Evolutionary conservation across 129 eudicot genomes (phyloP), one percentile per base, ranked within the genome.

Genomic region (Ambrosia trifida): DNA sequence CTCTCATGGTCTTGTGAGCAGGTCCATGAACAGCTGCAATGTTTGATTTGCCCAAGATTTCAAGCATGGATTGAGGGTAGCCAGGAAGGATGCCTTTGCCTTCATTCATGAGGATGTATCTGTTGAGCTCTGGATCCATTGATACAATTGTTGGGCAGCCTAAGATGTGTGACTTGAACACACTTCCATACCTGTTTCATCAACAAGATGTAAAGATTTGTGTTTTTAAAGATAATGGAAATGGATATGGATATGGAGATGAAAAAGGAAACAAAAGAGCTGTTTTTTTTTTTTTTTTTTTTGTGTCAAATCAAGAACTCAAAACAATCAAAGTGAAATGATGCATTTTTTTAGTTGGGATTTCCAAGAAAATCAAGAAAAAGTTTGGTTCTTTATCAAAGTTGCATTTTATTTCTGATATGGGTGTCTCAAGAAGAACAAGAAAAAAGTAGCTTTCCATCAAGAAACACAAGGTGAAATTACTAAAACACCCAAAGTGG

Each of bases 21-120:
- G 94, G 75, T 6, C 98, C 98, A 84, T 95, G 94, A 63, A 90
- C 99, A 64, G 99, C 99, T n/a, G 99, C 99, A 61, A 95, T 95
- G 76, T 95, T 95, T 79, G 96, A 84, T 86, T 88, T 95, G 11
- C 99, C 99, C 65, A 95, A 78, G 36, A 95, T 95, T 81, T 95
- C 99, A 20, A 95, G 78, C 99, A 95, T 95, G 33, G 99, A 94
- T 76, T 90, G 96, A 38, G 99, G 99, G 76, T 94, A 94, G 4
- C 99, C 99, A 68, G 97, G 99, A 61, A 90, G 88, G 35, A 90
- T 81, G 11, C 99, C 99, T 83, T 90, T 94, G 73, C 88, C 68
- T 84, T 94, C 97, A 73, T 83, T 94, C 81, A 85, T 81, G 35
- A 94, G 91, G 40, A 90, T 94, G 70, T 80, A 94, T 77, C 87